A percentile compares a stretch with the other conserved stretches of the same genome.
Conservation (phyloP, 768 basidiomycete genomes). For the Candolleomyces efflorescens region DNA sequence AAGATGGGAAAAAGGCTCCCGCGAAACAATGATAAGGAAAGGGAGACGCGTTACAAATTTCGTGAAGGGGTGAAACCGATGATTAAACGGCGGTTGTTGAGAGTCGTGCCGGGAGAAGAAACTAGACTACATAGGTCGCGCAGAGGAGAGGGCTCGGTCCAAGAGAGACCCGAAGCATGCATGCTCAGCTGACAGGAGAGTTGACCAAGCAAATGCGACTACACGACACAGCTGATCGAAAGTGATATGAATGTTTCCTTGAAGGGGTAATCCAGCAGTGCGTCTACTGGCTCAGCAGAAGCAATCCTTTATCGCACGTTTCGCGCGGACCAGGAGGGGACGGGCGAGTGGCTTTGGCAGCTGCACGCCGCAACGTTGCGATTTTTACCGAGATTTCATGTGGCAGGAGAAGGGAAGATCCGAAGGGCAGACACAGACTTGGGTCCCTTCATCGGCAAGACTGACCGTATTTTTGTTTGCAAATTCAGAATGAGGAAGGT, state of each 20-base stretch:
- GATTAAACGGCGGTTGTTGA: background rate
- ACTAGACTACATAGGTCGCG: background rate
- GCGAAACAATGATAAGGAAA: constrained; percentile 1
- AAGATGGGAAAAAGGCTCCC: background rate
- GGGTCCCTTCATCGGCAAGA: background rate
- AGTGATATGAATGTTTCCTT: constrained; percentile 1
- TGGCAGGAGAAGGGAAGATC: constrained; percentile 1
- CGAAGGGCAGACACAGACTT: background rate
- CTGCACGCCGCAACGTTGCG: background rate
- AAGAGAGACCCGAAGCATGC: background rate
- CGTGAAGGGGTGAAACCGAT: background rate
- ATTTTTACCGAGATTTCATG: constrained; percentile 4
- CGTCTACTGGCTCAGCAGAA: background rate
- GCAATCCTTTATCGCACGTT: constrained; percentile 1
- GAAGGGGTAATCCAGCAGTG: background rate
- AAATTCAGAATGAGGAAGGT: background rate
- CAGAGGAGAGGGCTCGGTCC: background rate
- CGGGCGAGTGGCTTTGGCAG: background rate
- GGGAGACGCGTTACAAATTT: background rate
- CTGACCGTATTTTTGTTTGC: background rate
- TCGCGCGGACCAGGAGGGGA: background rate
- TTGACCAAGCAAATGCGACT: background rate
- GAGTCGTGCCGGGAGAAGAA: background rate
- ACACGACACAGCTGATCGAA: constrained; percentile 6
- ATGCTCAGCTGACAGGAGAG: background rate